phyloP scores from a whole-genome alignment of 495 filamentous ascomycete genomes.

The Aspergillus steynii region DNA sequence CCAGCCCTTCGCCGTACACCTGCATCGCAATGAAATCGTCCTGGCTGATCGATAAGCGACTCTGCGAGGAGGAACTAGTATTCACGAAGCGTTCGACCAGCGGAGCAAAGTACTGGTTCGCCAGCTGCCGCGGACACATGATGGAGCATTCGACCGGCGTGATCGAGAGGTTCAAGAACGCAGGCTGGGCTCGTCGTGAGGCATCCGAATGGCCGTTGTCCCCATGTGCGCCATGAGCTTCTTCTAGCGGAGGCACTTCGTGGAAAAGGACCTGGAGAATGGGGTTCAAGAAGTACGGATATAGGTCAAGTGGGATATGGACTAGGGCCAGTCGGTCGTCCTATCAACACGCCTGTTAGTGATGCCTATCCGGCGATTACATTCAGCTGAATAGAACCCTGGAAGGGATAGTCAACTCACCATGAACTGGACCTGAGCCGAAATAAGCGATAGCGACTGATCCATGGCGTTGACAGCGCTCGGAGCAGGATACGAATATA shows the following conservation, averaged over 20 bases:
- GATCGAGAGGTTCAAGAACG: slow-evolving; percentile 90
- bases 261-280: slow-evolving; percentile 84
- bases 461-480: slow-evolving; percentile 36
- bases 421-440: slow-evolving; percentile 57
- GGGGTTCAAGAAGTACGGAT: slow-evolving; percentile 77
- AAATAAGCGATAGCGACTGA: slow-evolving; percentile 49
- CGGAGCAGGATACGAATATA: not conserved
- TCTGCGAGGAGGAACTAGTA: slow-evolving; percentile 33
- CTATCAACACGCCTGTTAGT: slow-evolving; percentile 47
- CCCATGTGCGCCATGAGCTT: slow-evolving; percentile 26
- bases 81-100: slow-evolving; percentile 52
- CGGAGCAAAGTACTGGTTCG: slow-evolving; percentile 71
- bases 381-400: not conserved
- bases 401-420: slow-evolving; percentile 35
- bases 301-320: slow-evolving; percentile 84
- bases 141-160: slow-evolving; percentile 93
- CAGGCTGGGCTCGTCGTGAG: slow-evolving; percentile 52
- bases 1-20: slow-evolving; percentile 82
- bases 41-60: slow-evolving; percentile 67
- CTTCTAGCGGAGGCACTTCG: slow-evolving; percentile 42
- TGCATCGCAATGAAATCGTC: slow-evolving; percentile 88
- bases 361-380: slow-evolving; percentile 11
- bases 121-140: slow-evolving; percentile 75
- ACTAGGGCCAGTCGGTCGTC: slow-evolving; percentile 85
- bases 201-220: slow-evolving; percentile 33